Base-by-base conservation (phyloP, 2,329 filamentous ascomycete species). In the Lithohypha guttulata region DNA sequence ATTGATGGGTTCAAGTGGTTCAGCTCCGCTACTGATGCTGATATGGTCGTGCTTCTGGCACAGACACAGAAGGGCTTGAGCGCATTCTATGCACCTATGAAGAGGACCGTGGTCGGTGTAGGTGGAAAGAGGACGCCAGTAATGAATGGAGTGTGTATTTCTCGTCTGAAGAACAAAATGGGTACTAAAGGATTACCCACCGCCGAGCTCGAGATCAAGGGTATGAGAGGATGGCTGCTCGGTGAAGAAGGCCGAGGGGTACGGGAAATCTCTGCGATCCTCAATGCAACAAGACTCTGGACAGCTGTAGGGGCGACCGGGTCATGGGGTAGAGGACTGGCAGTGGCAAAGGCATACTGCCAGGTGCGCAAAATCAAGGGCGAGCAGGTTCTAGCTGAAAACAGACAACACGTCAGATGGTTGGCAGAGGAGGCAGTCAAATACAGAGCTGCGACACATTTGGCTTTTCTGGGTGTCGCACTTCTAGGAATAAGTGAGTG, bases 1-100 rank as follows among this genome's bases (percentile, higher is more conserved):
- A 68, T 84, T 43, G 67, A 65, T 22, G 80, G 80, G 0, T 82
- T 82, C 65, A 83, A 84, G 51, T 84, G 78, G 70, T 81, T 82
- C 59, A 77, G 72, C 26, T 75, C 69, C 2, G 78, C 77, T 0
- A 80, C 76, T 0, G 77, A 81, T 53, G 70, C 71, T 0, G 63
- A 76, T 39, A 77, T 81, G 73, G 64, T 73, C 0, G 63, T 83
- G 6, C 59, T 81, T 2, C 70, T 83, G 6, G 78, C 79, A 2
- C 68, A 68, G 42, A 79, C 75, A 0, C 53, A 58, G 2, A 59
- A 63, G 15, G 64, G 64, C 3, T 60, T 82, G 3, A 74, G 68
- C 31, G 66, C 71, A 2, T 84, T 84, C 55, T 70, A 73, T 33
- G 76, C 75, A 1, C 79, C 80, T 0, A 73, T 78, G 65, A 64